Conservation (phyloP, 2,329 filamentous ascomycete species). For the Cordyceps cicadae region DNA sequence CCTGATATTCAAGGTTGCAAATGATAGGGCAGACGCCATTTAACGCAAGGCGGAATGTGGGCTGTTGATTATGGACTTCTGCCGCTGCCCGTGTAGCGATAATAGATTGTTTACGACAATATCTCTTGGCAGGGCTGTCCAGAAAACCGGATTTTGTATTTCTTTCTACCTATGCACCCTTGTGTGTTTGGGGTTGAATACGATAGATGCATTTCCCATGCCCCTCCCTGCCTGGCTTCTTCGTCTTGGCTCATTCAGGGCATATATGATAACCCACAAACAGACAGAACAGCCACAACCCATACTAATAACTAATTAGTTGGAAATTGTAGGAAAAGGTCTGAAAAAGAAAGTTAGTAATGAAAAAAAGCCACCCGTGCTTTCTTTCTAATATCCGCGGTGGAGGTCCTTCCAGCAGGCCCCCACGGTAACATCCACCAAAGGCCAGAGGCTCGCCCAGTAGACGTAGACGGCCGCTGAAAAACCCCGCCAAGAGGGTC, state of each 20-base stretch:
- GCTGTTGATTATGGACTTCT: not conserved
- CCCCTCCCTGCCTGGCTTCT: no score
- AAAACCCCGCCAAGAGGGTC: not conserved
- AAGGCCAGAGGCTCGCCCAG: not conserved
- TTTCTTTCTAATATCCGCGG: not conserved
- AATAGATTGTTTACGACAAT: not conserved
- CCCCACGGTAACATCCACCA: not conserved
- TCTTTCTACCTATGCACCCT: not conserved
- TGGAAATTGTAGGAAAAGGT: no score
- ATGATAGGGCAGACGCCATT: not conserved
- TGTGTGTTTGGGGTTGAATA: not conserved
- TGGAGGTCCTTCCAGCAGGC: not conserved
- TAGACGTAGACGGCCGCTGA: not conserved
- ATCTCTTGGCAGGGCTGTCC: not conserved
- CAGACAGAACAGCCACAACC: no score
- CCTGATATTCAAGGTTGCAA: no score
- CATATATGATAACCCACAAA: no score
- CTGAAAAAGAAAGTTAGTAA: no score
- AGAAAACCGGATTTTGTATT: not conserved
- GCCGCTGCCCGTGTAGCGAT: not conserved
- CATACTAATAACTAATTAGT: no score
- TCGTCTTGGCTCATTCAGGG: no score
- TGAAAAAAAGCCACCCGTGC: no score
- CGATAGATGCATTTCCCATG: not conserved
- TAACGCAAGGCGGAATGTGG: not conserved